phyloP scores from a whole-genome alignment of 2,329 filamentous ascomycete species.

The Sclerotinia spermophila region DNA sequence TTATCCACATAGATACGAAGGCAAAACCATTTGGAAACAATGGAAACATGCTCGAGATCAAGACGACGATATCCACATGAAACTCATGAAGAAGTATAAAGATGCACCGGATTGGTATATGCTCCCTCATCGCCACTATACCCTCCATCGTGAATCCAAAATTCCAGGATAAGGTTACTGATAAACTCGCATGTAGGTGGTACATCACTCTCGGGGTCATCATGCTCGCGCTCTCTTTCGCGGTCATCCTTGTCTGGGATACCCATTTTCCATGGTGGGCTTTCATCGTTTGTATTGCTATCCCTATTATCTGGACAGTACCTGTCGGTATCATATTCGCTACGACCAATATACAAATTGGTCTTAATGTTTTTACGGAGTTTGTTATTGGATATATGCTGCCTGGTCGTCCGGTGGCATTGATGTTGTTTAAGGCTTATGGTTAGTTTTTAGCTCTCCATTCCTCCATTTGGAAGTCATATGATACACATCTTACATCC shows the following conservation, averaged over 20 bases:
- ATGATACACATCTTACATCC: not conserved
- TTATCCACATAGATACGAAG: constrained; percentile 48
- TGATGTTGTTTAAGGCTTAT: constrained; percentile 4
- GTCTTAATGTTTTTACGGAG: constrained; percentile 48
- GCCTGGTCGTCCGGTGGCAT: constrained; percentile 56
- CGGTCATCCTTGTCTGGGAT: constrained; percentile 23
- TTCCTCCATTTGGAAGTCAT: not conserved
- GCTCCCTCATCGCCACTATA: not conserved
- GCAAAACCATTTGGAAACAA: constrained; percentile 64
- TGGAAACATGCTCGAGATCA: constrained; percentile 58
- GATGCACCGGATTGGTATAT: not conserved
- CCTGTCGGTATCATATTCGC: constrained; percentile 44
- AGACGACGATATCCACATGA: constrained; percentile 40
- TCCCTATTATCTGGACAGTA: constrained; percentile 33
- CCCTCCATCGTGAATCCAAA: too few relatives aligned
- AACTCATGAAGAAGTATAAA: constrained; percentile 53
- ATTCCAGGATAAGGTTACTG: not conserved
- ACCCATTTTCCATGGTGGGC: constrained; percentile 38
- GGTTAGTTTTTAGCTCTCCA: constrained; percentile 32
- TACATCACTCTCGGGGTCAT: constrained; percentile 40
- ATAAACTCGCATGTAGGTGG: not conserved
- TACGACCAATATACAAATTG: constrained; percentile 48
- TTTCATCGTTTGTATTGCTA: constrained; percentile 35
- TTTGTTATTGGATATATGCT: constrained; percentile 48
- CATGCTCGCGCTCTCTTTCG: constrained; percentile 45